Conservation (phyloP, 73 alveolate genomes). For the Blepharisma japonicum region DNA sequence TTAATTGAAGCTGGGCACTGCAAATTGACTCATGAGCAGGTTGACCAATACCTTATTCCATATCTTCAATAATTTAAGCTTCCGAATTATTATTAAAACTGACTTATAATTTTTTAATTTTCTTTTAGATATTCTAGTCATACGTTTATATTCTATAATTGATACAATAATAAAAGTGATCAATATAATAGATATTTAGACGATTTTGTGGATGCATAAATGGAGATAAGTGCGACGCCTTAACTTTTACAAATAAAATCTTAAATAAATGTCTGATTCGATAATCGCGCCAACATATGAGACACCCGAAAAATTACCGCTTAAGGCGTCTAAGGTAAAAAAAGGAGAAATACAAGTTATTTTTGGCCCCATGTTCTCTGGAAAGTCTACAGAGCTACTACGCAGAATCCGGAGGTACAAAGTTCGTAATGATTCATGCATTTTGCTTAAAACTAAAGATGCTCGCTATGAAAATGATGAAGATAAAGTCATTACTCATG, state of each 20-base stretch:
- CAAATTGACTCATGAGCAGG: too few relatives aligned
- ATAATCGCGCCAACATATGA: conserved; percentile 12
- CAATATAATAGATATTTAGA: too few relatives aligned
- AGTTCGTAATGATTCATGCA: conserved; percentile 59
- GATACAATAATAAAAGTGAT: too few relatives aligned
- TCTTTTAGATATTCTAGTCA: too few relatives aligned
- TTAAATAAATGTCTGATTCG: background rate
- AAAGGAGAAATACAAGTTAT: conserved; percentile 76
- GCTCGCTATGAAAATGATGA: conserved; percentile 69
- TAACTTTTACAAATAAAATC: too few relatives aligned
- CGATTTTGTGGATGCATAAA: too few relatives aligned
- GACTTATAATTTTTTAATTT: too few relatives aligned
- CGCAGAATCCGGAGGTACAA: conserved; percentile 64
- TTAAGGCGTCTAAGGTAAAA: background rate
- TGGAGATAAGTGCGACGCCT: too few relatives aligned
- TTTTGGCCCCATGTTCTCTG: conserved; percentile 94
- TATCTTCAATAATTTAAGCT: too few relatives aligned
- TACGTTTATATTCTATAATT: too few relatives aligned
- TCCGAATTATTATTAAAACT: too few relatives aligned
- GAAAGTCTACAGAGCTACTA: conserved; percentile 84
- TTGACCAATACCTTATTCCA: too few relatives aligned
- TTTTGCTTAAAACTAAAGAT: conserved; percentile 70
- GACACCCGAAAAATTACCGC: conserved; percentile 19
- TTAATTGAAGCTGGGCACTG: conserved; percentile 1
- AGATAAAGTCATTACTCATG: conserved; percentile 79